Conservation (phyloP, 257 asterid species). For the Scutellaria minor region DNA sequence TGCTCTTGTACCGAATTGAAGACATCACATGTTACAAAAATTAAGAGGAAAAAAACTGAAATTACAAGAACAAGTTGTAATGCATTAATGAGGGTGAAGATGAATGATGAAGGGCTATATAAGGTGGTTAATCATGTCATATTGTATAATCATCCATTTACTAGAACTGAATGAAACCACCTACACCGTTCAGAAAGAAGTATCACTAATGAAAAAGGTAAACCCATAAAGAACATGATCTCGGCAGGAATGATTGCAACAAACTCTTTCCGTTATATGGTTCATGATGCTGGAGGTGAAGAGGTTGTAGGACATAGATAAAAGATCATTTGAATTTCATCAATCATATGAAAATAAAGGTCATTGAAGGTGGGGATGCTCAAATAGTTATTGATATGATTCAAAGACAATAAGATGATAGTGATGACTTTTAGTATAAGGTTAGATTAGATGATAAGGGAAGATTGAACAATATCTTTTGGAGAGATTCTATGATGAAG, state of each 20-base stretch:
- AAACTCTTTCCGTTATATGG: not conserved
- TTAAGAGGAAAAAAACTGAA: not conserved
- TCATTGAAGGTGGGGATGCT: too few species aligned
- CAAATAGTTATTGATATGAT: not conserved
- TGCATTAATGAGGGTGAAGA: not conserved
- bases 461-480: not conserved
- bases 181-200: not conserved
- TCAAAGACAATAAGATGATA: not conserved
- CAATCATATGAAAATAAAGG: too few species aligned
- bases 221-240: not conserved
- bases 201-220: not conserved
- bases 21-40: not conserved
- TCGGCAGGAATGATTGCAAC: not conserved
- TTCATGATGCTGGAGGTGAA: not conserved
- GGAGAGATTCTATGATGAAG: not conserved
- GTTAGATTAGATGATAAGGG: not conserved
- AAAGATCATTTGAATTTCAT: not conserved
- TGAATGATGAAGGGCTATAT: not conserved
- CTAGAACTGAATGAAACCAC: not conserved
- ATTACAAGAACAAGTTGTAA: not conserved
- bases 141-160: not conserved
- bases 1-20: not conserved
- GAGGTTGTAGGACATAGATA: not conserved
- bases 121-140: not conserved
- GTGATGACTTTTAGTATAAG: not conserved